These are phyloP conservation scores for Boletus eberwhitei DNA, from an alignment of 768 basidiomycete species.

Conservation along the genomic window DNA sequence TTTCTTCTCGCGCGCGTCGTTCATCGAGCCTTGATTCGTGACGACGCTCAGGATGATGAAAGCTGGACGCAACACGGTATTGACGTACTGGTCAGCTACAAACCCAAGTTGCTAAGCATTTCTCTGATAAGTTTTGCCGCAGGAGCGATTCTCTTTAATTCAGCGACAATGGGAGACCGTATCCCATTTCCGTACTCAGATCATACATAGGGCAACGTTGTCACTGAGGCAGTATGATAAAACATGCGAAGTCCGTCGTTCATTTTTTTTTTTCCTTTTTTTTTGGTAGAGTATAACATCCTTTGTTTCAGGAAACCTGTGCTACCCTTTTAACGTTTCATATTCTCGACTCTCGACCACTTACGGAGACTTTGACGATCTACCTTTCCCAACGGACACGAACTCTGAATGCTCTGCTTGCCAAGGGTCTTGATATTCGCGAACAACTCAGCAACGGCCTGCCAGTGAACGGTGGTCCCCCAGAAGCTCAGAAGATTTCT, in stretches of 20 bases:
- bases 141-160: slow-evolving; percentile 86
- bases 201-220: slow-evolving; percentile 81
- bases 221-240: slow-evolving; percentile 62
- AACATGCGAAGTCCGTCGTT: slow-evolving; percentile 50
- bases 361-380: slow-evolving; percentile 66
- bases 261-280: not conserved
- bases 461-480: slow-evolving; percentile 36
- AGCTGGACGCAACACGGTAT: slow-evolving; percentile 58
- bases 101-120: not conserved
- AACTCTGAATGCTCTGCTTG: slow-evolving; percentile 46
- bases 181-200: slow-evolving; percentile 82
- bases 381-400: slow-evolving; percentile 71
- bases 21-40: slow-evolving; percentile 64
- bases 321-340: slow-evolving; percentile 80
- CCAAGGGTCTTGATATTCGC: slow-evolving; percentile 28
- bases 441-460: slow-evolving; percentile 32
- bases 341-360: slow-evolving; percentile 82
- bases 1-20: slow-evolving; percentile 85
- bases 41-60: slow-evolving; percentile 63
- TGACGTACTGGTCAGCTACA: slow-evolving; percentile 51
- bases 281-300: not conserved
- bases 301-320: slow-evolving; percentile 55
- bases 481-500: slow-evolving; percentile 12
- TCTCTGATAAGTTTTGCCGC: not conserved
- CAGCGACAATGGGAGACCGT: slow-evolving; percentile 94